These are phyloP conservation scores for Amaranthus tricolor DNA, from an alignment of 179 eudicot genomes.

Conservation along the genomic window DNA sequence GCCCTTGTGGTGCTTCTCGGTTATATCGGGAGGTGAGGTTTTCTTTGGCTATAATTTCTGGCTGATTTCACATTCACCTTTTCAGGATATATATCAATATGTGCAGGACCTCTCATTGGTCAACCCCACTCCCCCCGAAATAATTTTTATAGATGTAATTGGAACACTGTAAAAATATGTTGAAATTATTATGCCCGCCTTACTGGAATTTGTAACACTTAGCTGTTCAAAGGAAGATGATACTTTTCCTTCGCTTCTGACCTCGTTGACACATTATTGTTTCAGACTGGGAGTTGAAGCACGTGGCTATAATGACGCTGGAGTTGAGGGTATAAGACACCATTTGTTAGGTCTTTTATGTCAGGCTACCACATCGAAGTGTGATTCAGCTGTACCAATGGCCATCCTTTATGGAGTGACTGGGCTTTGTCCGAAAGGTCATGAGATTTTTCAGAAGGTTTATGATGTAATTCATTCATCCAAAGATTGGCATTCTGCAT, in stretches of 20 bases:
- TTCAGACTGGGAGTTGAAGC: slow-evolving; percentile 39
- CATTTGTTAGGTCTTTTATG: slow-evolving; percentile 34
- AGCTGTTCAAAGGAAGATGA: no score
- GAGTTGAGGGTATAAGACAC: slow-evolving; percentile 45
- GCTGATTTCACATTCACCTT: background rate
- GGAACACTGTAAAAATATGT: no score
- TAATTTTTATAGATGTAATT: no score
- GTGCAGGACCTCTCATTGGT: background rate
- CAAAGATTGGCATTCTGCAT: slow-evolving; percentile 10
- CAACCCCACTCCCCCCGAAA: no score
- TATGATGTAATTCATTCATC: background rate
- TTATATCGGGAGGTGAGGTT: slow-evolving; percentile 68
- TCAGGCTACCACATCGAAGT: slow-evolving; percentile 22
- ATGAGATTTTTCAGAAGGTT: slow-evolving; percentile 21
- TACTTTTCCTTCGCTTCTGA: no score
- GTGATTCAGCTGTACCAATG: slow-evolving; percentile 26
- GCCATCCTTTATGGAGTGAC: slow-evolving; percentile 48
- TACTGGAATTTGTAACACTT: no score
- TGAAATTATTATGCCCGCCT: no score
- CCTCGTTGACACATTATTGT: background rate
- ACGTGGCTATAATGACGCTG: slow-evolving; percentile 47
- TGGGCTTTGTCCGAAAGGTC: slow-evolving; percentile 27
- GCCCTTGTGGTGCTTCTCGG: slow-evolving; percentile 55
- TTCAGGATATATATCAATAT: background rate
- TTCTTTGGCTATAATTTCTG: background rate